Base-by-base conservation (phyloP, 164 flowering plant species). In the Annona cherimola region DNA sequence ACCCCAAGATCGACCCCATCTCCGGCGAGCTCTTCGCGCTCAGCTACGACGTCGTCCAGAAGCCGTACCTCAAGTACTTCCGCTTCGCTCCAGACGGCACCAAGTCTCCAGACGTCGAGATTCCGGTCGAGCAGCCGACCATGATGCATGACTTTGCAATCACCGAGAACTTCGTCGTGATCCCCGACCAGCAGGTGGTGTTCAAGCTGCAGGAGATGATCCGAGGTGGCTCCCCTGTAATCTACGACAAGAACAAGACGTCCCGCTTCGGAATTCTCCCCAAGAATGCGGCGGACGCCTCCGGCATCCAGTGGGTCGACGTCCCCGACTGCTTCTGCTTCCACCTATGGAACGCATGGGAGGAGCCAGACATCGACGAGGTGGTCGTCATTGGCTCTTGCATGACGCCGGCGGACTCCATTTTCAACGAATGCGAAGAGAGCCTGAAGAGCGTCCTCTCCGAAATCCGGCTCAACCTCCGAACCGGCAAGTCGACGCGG, bases 121-220 rank as follows among this genome's bases (percentile, higher is more conserved):
- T 94, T 20, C 85, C 91, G 0, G 67, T 94, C 1, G 77, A 72
- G 0, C 75, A 73, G 9, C 92, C 98, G 0, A 92, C 97, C 39
- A 94, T 94, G 98, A 92, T 90, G 84, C 98, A 94, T 71, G 98
- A 94, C 75, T 93, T 93, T 71, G 97, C 97, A 0, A 93, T 93
- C 61, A 93, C 98, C 0, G 89, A 91, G 77, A 83, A 75, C 3
- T 90, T 81, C 73, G 93, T 91, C 0, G 88, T 91, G 26, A 76
- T 91, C 9, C 98, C 98, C 0, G 96, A 91, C 55, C 97, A 93
- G 69, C 98, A 93, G 57, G 97, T 93, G 20, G 97, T 93, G 71
- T 94, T 94, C 82, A 88, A 87, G 78, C 80, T 94, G 1, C 79
- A 76, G 19, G 90, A 94, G 68, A 88, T 94, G 97, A 71, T 90